A percentile compares a stretch with the other conserved stretches of the same genome.
These are phyloP conservation scores for Pyrus pyrifolia DNA, from an alignment of 306 rosid genomes.

Conservation along the genomic window DNA sequence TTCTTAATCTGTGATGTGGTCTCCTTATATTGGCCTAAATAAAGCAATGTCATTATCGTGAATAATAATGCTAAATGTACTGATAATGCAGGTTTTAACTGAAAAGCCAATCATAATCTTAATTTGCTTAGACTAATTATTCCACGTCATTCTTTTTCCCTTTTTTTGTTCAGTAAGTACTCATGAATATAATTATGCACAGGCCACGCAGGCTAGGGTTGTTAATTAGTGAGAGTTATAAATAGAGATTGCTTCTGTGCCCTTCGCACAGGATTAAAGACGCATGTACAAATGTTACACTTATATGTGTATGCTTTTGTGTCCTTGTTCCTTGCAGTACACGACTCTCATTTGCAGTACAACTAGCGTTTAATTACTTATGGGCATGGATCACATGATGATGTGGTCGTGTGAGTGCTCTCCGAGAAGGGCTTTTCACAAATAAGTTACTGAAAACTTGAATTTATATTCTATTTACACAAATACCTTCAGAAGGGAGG, in stretches of 20 bases:
- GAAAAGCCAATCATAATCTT: not conserved
- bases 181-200: not conserved
- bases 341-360: not conserved
- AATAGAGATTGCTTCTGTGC: not conserved
- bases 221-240: not conserved
- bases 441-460: not conserved
- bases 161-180: not conserved
- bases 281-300: not conserved
- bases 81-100: not conserved
- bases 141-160: not conserved
- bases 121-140: not conserved
- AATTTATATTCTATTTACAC: too few relatives aligned
- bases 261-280: not conserved
- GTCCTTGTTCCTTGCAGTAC: not conserved
- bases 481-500: too few relatives aligned
- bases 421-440: not conserved
- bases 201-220: not conserved
- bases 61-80: not conserved
- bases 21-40: not conserved
- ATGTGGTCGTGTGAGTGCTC: not conserved
- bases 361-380: not conserved
- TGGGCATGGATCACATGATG: not conserved
- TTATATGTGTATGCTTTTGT: not conserved
- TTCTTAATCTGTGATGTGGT: not conserved
- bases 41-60: conserved; percentile 14